Evolutionary conservation across 352 stramenopile genomes (phyloP).

Genomic region (Plasmopara halstedii): DNA sequence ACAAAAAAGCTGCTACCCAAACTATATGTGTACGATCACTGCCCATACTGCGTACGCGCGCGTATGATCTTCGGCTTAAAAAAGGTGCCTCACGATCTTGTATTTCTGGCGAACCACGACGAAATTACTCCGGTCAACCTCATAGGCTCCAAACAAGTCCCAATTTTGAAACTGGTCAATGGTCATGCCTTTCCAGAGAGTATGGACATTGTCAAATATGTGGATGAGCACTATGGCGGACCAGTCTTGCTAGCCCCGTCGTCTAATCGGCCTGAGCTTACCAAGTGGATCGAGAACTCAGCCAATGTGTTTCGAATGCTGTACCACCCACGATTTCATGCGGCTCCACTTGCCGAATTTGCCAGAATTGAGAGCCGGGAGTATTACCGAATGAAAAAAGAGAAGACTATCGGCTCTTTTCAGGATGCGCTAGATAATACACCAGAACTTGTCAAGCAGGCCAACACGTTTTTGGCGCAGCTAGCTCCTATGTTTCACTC

Average conservation of each 20-base stretch:
- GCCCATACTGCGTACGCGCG: constrained; percentile 43
- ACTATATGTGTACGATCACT: constrained; percentile 59
- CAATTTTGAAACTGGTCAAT: constrained; percentile 41
- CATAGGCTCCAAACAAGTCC: constrained; percentile 40
- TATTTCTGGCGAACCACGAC: constrained; percentile 49
- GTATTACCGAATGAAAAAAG: constrained; percentile 49
- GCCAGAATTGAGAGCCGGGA: constrained; percentile 33
- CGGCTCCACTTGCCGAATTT: constrained; percentile 44
- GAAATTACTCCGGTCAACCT: constrained; percentile 41
- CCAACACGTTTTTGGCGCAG: constrained; percentile 31
- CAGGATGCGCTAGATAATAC: constrained; percentile 28
- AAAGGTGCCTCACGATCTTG: constrained; percentile 27
- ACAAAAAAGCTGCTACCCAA: constrained; percentile 17
- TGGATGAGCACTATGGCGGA: constrained; percentile 43
- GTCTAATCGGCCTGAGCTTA: constrained; percentile 30
- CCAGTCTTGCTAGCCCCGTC: constrained; percentile 24
- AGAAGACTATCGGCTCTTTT: constrained; percentile 37
- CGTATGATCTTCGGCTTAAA: constrained; percentile 54
- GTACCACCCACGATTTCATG: constrained; percentile 38
- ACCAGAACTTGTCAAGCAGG: constrained; percentile 31
- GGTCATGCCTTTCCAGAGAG: constrained; percentile 39
- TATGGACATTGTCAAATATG: constrained; percentile 59
- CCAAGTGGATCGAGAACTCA: constrained; percentile 36
- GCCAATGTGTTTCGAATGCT: constrained; percentile 24
- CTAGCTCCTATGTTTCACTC: constrained; percentile 37